Base-by-base conservation (phyloP, 176 grass and related monocot species). In the Oryza coarctata region DNA sequence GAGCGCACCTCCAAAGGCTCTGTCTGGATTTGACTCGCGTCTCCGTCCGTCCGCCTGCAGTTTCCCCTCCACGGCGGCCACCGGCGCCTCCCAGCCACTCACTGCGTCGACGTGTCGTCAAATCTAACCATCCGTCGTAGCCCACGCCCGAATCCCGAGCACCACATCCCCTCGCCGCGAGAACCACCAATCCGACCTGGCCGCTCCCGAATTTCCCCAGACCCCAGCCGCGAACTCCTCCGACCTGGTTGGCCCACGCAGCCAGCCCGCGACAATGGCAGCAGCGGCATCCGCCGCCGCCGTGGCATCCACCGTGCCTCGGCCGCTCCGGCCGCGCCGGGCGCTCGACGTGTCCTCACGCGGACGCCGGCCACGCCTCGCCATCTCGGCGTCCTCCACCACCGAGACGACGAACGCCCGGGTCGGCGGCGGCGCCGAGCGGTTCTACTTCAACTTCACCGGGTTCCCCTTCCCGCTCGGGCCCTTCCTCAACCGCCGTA, bases 391-490 rank as follows among this genome's bases (percentile, higher is more conserved):
- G 63, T 78, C 92, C 8, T 5, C 92, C 68, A 20, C 65, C 35
- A 41, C 9, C 30, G 63, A 68, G 17, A 20, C 70, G 22, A 41
- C 70, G 22, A 52, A 63, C 41, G n/a, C n/a, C 29, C 70, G 78
- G 29, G 34, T 74, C 15, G 87, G 18, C 20, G 85, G 18, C 50
- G 50, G 78, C 4, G 29, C 15, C 66, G 68, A 76, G 31, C 82
- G 95, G 44, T 94, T 98, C 82, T 98, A 98, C 82, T 71, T 98
- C 38, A 98, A 98, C 84, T 86, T 98, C 86, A 98, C 95, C 73
- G 95, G 95, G 4, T 98, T 98, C 74, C 95, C 95, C 70, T 98
- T 98, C 83, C 95, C 95, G 20, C 92, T 98, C 43, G 95, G 95
- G 5, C 92, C 95, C 33, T 98, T 95, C 87, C 90, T 98, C 86